A percentile compares a stretch with the other conserved stretches of the same genome.
Conservation (phyloP, 176 grass and related monocot species). For the Rhynchospora tenuis region DNA sequence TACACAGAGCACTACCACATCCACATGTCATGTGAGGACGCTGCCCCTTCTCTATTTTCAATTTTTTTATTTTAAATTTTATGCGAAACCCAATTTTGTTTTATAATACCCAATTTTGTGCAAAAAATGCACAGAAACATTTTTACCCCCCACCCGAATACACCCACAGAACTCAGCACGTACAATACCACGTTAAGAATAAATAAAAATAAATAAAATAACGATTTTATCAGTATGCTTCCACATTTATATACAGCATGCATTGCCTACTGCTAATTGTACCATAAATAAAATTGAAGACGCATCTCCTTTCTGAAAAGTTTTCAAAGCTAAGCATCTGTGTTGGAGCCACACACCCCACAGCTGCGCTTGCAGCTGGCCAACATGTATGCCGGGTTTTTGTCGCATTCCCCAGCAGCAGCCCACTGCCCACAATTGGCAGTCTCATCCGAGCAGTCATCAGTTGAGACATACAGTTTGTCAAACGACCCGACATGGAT, state of each 20-base stretch:
- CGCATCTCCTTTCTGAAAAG: not conserved
- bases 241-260: not conserved
- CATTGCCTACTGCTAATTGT: not conserved
- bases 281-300: not conserved
- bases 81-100: too few species aligned
- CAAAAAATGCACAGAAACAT: too few species aligned
- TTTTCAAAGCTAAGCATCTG: not conserved
- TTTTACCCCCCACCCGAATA: too few species aligned
- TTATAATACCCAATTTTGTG: too few species aligned
- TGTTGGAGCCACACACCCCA: not conserved
- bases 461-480: constrained; percentile 7
- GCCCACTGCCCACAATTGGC: constrained; percentile 29
- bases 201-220: not conserved
- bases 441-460: constrained; percentile 31
- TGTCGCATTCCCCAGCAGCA: constrained; percentile 28
- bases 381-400: constrained; percentile 17
- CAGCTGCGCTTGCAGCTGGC: constrained; percentile 10
- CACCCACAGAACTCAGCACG: too few species aligned
- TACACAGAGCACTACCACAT: too few species aligned
- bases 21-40: too few species aligned
- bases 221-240: not conserved
- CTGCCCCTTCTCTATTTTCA: too few species aligned
- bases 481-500: constrained; percentile 41
- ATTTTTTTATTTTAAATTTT: too few species aligned
- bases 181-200: too few species aligned